Percentiles rank a stretch among this genome's conserved stretches.
phyloP scores from a whole-genome alignment of 257 asterid genomes.

The Avicennia marina region DNA sequence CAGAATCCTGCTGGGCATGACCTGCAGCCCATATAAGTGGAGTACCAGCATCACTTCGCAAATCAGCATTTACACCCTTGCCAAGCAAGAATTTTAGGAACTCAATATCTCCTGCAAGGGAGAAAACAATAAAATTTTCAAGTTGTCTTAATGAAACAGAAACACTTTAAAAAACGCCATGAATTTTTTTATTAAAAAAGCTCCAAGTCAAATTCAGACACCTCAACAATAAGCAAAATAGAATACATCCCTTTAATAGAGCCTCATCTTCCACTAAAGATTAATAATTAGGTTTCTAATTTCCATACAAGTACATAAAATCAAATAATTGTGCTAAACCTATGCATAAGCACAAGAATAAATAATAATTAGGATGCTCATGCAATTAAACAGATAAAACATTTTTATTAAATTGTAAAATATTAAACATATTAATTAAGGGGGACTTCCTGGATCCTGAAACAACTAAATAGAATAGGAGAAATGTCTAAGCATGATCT shows the following conservation, averaged over 20 bases:
- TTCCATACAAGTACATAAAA: background rate
- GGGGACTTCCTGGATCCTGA: no score
- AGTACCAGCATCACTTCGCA: slow-evolving; percentile 87
- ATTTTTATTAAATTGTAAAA: no score
- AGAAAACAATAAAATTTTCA: slow-evolving; percentile 10
- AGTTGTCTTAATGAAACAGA: slow-evolving; percentile 4
- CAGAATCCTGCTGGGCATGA: slow-evolving; percentile 74
- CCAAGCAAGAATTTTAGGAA: slow-evolving; percentile 55
- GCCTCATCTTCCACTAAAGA: background rate
- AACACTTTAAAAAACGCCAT: background rate
- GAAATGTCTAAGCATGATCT: no score
- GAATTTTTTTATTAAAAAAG: background rate
- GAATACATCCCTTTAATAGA: background rate
- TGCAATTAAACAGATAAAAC: no score
- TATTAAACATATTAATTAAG: no score
- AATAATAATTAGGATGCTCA: background rate
- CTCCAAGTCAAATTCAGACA: background rate
- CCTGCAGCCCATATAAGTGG: slow-evolving; percentile 99
- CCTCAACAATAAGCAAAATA: background rate
- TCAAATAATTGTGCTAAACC: background rate
- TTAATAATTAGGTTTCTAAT: background rate
- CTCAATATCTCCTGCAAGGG: slow-evolving; percentile 72
- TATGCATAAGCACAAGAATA: background rate
- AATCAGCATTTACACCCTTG: slow-evolving; percentile 63
- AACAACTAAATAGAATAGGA: no score